phyloP scores from a whole-genome alignment of 2,329 filamentous ascomycete genomes.

The Penicillium carneum region DNA sequence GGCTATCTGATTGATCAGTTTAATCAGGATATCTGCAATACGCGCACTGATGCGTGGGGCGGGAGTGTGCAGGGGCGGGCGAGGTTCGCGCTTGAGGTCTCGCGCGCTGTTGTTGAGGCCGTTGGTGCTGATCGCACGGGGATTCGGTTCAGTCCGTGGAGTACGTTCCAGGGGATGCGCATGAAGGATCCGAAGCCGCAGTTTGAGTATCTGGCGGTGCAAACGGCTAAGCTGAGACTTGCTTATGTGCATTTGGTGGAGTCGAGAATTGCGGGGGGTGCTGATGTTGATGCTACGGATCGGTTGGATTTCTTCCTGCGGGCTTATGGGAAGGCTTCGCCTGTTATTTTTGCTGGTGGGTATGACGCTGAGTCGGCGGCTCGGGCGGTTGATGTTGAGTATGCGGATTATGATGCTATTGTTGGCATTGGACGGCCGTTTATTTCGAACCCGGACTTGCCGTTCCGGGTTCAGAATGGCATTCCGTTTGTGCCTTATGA shows the following conservation, averaged over 20 bases:
- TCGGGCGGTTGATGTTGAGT: slow-evolving; percentile 45
- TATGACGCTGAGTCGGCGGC: slow-evolving; percentile 53
- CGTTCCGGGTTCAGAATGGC: slow-evolving; percentile 51
- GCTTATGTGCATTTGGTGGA: slow-evolving; percentile 70
- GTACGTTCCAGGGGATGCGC: slow-evolving; percentile 57
- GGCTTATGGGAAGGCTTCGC: slow-evolving; percentile 51
- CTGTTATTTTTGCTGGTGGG: slow-evolving; percentile 61
- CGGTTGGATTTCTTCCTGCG: slow-evolving; percentile 56
- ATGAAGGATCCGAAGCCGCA: slow-evolving; percentile 70
- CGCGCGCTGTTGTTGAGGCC: slow-evolving; percentile 51
- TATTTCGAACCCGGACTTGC: slow-evolving; percentile 57
- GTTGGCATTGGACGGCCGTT: slow-evolving; percentile 55
- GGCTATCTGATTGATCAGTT: slow-evolving; percentile 63
- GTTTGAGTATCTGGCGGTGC: slow-evolving; percentile 64
- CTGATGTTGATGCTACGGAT: slow-evolving; percentile 45
- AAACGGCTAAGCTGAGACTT: slow-evolving; percentile 61
- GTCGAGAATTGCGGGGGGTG: slow-evolving; percentile 55
- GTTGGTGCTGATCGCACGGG: slow-evolving; percentile 56
- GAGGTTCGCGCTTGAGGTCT: slow-evolving; percentile 63
- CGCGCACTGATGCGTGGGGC: slow-evolving; percentile 59
- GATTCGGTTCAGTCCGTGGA: slow-evolving; percentile 59
- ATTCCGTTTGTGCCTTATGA: slow-evolving; percentile 51
- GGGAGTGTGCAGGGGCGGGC: slow-evolving; percentile 60
- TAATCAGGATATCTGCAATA: slow-evolving; percentile 56
- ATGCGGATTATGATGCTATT: slow-evolving; percentile 41